Evolutionary conservation across 371 early-diverging fungal species (phyloP).

Genomic region (Circinella minor): DNA sequence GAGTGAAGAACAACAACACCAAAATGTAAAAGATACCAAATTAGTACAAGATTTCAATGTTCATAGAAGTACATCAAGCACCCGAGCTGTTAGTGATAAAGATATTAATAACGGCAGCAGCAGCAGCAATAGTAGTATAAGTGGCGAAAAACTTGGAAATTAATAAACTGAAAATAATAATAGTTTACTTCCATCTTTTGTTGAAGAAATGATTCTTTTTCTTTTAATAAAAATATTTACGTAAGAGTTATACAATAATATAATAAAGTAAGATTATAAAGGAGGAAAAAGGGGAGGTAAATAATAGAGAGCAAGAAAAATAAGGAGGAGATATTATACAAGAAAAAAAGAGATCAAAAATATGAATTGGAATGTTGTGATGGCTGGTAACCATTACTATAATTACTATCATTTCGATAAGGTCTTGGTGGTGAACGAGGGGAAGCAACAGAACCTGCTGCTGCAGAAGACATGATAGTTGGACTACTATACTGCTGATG

Average conservation of each 20-base stretch:
- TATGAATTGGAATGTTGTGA: conserved; percentile 1
- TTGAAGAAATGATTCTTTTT: neutral
- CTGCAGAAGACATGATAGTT: neutral
- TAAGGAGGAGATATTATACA: too few relatives aligned
- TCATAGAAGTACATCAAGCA: too few relatives aligned
- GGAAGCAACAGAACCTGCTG: conserved; percentile 15
- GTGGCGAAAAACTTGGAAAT: neutral
- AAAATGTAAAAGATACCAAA: too few relatives aligned
- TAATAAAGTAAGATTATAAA: neutral
- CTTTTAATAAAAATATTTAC: neutral
- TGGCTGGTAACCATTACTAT: neutral
- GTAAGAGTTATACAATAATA: neutral
- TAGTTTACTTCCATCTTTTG: too few relatives aligned
- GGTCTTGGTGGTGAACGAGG: neutral
- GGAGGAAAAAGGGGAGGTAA: neutral
- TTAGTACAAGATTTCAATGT: too few relatives aligned
- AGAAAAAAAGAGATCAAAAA: neutral
- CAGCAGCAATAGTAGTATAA: neutral
- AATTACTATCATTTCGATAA: neutral
- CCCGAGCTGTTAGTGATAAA: too few relatives aligned
- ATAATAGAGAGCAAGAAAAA: neutral
- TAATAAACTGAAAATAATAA: neutral
- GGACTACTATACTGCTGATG: conserved; percentile 3
- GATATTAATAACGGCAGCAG: neutral
- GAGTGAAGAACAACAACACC: too few relatives aligned